Base-by-base conservation (phyloP, 2,329 filamentous ascomycete species). In the Dryadomyces quercivorus region DNA sequence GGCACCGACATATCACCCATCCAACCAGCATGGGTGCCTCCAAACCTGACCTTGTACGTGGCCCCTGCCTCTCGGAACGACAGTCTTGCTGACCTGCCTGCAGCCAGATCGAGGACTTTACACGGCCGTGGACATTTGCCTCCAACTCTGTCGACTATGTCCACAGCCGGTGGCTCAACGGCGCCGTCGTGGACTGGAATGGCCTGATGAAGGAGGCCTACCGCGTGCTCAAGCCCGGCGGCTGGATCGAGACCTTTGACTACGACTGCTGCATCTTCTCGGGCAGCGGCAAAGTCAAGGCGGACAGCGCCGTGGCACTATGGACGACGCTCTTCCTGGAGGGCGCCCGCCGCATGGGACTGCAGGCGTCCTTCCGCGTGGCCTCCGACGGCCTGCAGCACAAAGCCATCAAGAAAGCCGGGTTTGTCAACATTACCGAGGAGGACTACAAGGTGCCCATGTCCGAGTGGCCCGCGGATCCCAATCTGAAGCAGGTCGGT, bases 231-330 rank as follows among this genome's bases (percentile, higher is more conserved):
- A 64, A 66, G 9, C 75, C 76, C 0, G 76, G 76, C 31, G 75
- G 76, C 44, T 80, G 73, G 68, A 69, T 78, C 50, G 76, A 80
- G 61, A 74, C 72, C 2, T 75, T 78, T 59, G 76, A 79, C 58
- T 72, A 58, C 67, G 71, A 57, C 34, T 51, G 45, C n/a, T 3
- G 51, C n/a, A 54, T 59, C 13, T 31, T 20, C 20, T 63, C 58
- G 51, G 62, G 64, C 55, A 62, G 61, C 56, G 59, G 56, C 44
- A 61, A 59, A 4, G 16, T 51, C 18, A 48, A 3, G 21, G 12
- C 12, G 10, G 42, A 9, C 18, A 44, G 42, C 42, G 16, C 16
- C 4, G 42, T 16, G 8, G 42, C 8, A 3, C 7, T 16, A 13
- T 44, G 42, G 42, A 16, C 16, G 3, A 44, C 12, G 3, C 12